Conservation (phyloP, 495 filamentous ascomycete genomes). For the Neurospora sp. region DNA sequence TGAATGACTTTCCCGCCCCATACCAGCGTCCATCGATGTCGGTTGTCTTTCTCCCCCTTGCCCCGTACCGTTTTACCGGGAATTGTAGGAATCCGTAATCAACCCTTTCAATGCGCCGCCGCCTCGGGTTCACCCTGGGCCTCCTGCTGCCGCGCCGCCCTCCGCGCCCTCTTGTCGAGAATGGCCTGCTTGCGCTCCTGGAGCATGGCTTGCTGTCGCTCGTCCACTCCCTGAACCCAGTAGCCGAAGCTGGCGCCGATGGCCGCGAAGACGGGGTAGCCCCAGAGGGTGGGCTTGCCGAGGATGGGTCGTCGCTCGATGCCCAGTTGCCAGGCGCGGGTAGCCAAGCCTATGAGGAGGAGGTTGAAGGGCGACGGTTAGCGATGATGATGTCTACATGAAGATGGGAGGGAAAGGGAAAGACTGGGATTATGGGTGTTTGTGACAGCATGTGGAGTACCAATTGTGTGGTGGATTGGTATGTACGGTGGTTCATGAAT, state of each 20-base stretch:
- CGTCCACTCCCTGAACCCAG: conserved; percentile 82
- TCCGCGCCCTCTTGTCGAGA: conserved; percentile 78
- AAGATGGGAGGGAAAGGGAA: neutral
- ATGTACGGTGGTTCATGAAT: neutral
- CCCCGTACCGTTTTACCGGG: neutral
- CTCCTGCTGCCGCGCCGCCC: conserved; percentile 49
- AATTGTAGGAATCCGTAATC: neutral
- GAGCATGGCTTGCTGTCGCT: conserved; percentile 64
- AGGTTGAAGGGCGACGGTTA: neutral
- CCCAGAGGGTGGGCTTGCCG: conserved; percentile 66
- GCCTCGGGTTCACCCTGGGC: conserved; percentile 13
- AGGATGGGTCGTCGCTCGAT: conserved; percentile 97
- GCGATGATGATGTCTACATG: neutral
- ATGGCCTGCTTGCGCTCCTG: conserved; percentile 64
- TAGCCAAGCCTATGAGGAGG: conserved; percentile 58
- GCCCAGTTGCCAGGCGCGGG: conserved; percentile 90
- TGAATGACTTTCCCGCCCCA: neutral
- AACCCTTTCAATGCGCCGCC: conserved; percentile 10
- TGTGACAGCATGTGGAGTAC: neutral
- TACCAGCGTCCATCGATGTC: neutral
- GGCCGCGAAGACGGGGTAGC: conserved; percentile 80
- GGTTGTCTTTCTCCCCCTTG: neutral
- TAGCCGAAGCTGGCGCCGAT: conserved; percentile 89
- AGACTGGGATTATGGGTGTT: neutral
- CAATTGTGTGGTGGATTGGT: neutral